Evolutionary conservation across 2,329 filamentous ascomycete species (phyloP), one percentile per base, ranked within the genome.

Genomic region (Exophiala dermatitidis): DNA sequence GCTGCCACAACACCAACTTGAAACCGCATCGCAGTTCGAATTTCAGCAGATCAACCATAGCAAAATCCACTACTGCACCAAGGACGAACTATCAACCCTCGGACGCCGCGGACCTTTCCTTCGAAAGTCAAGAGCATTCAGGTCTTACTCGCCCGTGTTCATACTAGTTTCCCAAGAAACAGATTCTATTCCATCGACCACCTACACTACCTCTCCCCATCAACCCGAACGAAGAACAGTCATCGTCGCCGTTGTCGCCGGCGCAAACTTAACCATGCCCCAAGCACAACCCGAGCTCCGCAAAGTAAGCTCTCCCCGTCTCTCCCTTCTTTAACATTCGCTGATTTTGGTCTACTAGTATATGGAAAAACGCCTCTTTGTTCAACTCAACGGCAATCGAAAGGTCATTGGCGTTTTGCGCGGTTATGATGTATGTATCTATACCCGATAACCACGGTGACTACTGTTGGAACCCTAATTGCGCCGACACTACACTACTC

Each of bases 251-350:
- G 26, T 30, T 37, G 8, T 31, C 46, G 7, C 19, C 19, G 19
- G 19, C 19, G 19, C 19, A 40, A 28, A 36, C 46, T 46, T 50
- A 47, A 50, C 36, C 51, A 98, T 98, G 93, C 89, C 93, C 76
- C 91, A 94, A 84, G 90, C 93, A 71, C 93, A 97, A 76, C 93
- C 93, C 66, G 94, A 98, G 77, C 82, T 98, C 60, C 98, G 97
- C 77, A 98, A 97, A 84, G 93, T 94, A 74, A 54, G 69, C n/a
- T 30, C 34, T 6, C 4, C 47, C 40, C 36, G 26, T 30, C 29
- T 19, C 31, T 10, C 28, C 36, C 36, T 7, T 38, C 40, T 41
- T 6, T 10, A 34, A 34, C 33, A 6, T 34, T 10, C 33, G 10
- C 10, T 10, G 33, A 6, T 54, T 54, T 28, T 28, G 26, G 33